These are phyloP conservation scores for Colletotrichum chrysophilum DNA, from an alignment of 2,329 filamentous ascomycete genomes.

Conservation along the genomic window DNA sequence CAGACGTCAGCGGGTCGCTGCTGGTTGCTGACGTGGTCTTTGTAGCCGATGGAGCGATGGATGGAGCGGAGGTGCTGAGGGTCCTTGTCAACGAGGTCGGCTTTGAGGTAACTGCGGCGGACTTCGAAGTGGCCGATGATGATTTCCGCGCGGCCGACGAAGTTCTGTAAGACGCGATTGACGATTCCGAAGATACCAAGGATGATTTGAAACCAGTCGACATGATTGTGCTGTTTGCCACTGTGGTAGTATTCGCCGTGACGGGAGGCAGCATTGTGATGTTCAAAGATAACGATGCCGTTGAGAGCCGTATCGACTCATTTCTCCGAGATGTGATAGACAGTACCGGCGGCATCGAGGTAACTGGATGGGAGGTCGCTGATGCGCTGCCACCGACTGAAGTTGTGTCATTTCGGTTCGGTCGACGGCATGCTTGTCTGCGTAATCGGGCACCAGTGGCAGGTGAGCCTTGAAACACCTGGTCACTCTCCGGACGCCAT, in stretches of 20 bases:
- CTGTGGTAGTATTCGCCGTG: background rate
- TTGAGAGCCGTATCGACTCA: background rate
- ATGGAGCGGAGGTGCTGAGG: background rate
- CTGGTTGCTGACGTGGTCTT: background rate
- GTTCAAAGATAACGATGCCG: background rate
- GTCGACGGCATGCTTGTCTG: background rate
- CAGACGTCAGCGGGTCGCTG: background rate
- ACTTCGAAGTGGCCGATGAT: background rate
- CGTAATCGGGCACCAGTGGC: background rate
- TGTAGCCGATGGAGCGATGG: background rate
- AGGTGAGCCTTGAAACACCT: background rate
- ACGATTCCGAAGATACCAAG: background rate
- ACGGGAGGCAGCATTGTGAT: background rate
- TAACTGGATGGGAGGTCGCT: background rate
- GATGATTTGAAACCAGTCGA: background rate
- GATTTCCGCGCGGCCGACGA: background rate
- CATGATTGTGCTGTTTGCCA: background rate
- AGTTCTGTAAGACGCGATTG: rapidly evolving
- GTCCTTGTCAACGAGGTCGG: background rate
- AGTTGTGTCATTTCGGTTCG: background rate
- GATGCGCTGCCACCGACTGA: background rate
- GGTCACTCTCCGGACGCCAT: background rate
- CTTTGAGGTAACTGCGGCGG: background rate
- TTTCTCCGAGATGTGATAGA: background rate
- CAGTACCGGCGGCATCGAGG: background rate